A percentile compares a stretch with the other conserved stretches of the same genome.
Conservation (phyloP, 768 basidiomycete genomes). For the Naganishia antarctica region DNA sequence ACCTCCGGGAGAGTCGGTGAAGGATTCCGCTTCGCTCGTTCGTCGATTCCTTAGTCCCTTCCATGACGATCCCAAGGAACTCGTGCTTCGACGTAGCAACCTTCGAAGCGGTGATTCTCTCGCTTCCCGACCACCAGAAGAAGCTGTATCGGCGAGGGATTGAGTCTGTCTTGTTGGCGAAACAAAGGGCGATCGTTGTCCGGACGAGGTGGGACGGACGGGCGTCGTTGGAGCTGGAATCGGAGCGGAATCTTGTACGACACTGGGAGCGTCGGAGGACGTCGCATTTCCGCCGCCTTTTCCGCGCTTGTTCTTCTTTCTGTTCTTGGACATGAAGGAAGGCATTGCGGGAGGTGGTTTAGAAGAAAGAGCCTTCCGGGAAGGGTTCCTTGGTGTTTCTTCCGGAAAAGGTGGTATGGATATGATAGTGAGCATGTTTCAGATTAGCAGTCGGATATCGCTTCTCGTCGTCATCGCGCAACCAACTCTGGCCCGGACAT, state of each 20-base stretch:
- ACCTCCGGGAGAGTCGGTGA: background rate
- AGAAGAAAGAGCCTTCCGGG: background rate
- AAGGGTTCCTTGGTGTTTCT: too few relatives aligned
- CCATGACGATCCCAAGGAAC: background rate
- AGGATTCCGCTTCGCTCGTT: background rate
- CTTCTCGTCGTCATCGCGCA: too few relatives aligned
- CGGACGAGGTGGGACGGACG: background rate
- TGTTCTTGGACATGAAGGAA: background rate
- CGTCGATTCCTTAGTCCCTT: background rate
- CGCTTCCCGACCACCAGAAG: too few relatives aligned
- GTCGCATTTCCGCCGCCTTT: background rate
- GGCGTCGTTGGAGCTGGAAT: background rate
- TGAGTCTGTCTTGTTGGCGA: background rate
- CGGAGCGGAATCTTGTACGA: background rate
- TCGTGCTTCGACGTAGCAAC: background rate
- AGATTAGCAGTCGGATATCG: too few relatives aligned
- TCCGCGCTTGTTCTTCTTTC: background rate
- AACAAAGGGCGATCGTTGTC: background rate
- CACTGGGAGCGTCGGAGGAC: too few relatives aligned
- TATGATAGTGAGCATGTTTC: background rate
- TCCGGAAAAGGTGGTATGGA: background rate
- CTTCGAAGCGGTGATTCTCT: slow-evolving; percentile 1
- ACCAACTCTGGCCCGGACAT: too few relatives aligned
- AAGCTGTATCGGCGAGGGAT: background rate
- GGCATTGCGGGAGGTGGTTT: background rate